These are phyloP conservation scores for Diplodia corticola DNA, from an alignment of 2,329 filamentous ascomycete genomes.

Conservation along the genomic window DNA sequence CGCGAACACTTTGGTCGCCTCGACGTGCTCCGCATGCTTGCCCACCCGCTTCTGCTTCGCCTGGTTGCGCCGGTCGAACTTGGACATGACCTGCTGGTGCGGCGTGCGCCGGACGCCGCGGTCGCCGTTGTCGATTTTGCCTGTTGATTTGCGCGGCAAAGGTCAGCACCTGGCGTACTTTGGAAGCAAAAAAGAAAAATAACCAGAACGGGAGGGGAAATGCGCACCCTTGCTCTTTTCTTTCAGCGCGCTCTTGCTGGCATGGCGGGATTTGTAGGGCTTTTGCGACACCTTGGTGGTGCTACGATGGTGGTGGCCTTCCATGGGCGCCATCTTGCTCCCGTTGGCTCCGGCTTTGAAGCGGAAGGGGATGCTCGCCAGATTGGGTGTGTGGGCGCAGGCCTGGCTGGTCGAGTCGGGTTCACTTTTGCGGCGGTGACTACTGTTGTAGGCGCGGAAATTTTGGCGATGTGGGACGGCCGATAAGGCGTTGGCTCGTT, in stretches of 20 bases:
- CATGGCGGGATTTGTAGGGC: slow-evolving; percentile 87
- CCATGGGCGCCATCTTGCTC: slow-evolving; percentile 69
- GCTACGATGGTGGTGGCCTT: slow-evolving; percentile 79
- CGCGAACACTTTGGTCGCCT: slow-evolving; percentile 77
- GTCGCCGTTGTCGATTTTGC: slow-evolving; percentile 72
- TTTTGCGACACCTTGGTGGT: slow-evolving; percentile 90
- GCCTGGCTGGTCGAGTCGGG: neutral
- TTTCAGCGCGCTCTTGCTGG: slow-evolving; percentile 83
- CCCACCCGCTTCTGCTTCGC: slow-evolving; percentile 83
- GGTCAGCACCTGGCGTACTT: neutral
- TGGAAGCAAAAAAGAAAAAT: neutral
- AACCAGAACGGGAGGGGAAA: neutral
- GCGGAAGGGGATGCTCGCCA: slow-evolving; percentile 61
- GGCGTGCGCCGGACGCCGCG: slow-evolving; percentile 78
- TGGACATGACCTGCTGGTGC: slow-evolving; percentile 96
- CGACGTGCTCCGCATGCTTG: slow-evolving; percentile 81
- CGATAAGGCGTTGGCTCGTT: slow-evolving; percentile 14
- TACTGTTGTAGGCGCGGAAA: slow-evolving; percentile 5
- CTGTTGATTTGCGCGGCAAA: slow-evolving; percentile 44
- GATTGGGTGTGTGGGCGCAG: slow-evolving; percentile 3
- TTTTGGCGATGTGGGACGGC: slow-evolving; percentile 22
- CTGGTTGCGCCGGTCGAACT: slow-evolving; percentile 92
- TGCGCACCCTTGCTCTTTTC: slow-evolving; percentile 77
- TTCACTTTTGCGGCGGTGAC: neutral
- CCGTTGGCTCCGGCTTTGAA: slow-evolving; percentile 75